These are phyloP conservation scores for Jacaranda copaia DNA, from an alignment of 257 asterid genomes.

Conservation along the genomic window DNA sequence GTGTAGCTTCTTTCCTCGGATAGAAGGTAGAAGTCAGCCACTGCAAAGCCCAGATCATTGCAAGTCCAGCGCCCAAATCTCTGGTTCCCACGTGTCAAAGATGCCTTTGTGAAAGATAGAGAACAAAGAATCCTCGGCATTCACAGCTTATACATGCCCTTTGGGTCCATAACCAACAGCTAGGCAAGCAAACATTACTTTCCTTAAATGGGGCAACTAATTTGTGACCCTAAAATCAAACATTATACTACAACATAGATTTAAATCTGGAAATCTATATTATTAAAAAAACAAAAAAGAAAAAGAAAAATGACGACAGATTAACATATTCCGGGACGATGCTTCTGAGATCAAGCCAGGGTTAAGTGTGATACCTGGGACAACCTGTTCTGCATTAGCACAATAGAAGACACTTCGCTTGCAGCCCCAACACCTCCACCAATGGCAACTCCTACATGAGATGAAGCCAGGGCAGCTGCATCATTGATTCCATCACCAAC, in stretches of 20 bases:
- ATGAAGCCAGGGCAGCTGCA: constrained; percentile 96
- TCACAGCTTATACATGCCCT: background rate
- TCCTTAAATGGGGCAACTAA: background rate
- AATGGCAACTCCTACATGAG: constrained; percentile 95
- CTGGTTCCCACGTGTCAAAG: too few relatives aligned
- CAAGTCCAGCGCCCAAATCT: too few relatives aligned
- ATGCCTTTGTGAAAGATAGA: too few relatives aligned
- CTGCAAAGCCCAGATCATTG: too few relatives aligned
- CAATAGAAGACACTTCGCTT: constrained; percentile 94
- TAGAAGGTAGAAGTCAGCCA: too few relatives aligned
- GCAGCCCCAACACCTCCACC: constrained; percentile 99
- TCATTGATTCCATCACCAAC: constrained; percentile 99
- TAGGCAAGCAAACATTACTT: background rate
- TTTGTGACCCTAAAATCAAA: constrained; percentile 8
- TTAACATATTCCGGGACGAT: background rate
- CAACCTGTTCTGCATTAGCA: constrained; percentile 90
- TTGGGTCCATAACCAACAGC: constrained; percentile 11
- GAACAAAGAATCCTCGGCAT: too few relatives aligned
- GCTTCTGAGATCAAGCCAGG: constrained; percentile 25
- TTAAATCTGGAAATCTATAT: background rate
- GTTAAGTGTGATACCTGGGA: constrained; percentile 69
- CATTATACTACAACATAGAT: background rate
- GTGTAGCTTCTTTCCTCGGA: too few relatives aligned
- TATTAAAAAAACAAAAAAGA: background rate
- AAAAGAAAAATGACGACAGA: constrained; percentile 19